These are phyloP conservation scores for Hyaloscypha finlandica DNA, from an alignment of 495 filamentous ascomycete genomes.

Conservation along the genomic window DNA sequence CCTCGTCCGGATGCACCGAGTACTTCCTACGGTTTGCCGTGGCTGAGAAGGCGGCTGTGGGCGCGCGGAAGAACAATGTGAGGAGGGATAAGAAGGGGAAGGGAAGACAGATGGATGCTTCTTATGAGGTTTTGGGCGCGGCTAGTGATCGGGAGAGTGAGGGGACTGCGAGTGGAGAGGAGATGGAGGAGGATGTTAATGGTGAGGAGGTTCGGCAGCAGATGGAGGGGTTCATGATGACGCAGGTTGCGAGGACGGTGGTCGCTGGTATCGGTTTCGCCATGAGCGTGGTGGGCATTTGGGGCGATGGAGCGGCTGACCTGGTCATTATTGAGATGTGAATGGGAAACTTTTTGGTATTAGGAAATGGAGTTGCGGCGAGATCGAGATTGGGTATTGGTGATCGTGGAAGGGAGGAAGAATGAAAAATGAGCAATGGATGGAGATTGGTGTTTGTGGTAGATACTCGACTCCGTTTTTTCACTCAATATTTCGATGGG, in stretches of 20 bases:
- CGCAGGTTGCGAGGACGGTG: slow-evolving; percentile 59
- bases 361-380: neutral
- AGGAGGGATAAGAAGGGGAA: slow-evolving; percentile 31
- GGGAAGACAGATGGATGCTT: slow-evolving; percentile 50
- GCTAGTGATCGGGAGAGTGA: slow-evolving; percentile 50
- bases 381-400: neutral
- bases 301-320: slow-evolving; percentile 72
- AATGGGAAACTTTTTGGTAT: neutral
- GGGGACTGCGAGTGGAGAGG: slow-evolving; percentile 40
- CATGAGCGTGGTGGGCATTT: slow-evolving; percentile 81
- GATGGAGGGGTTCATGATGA: slow-evolving; percentile 65
- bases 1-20: slow-evolving; percentile 58
- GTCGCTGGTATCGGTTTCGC: slow-evolving; percentile 67
- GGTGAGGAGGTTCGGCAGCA: slow-evolving; percentile 76
- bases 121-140: slow-evolving; percentile 65
- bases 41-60: slow-evolving; percentile 37
- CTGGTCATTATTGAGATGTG: slow-evolving; percentile 31
- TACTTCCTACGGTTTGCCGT: slow-evolving; percentile 42
- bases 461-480: slow-evolving; percentile 23
- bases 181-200: slow-evolving; percentile 63
- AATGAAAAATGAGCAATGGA: neutral
- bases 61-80: slow-evolving; percentile 24
- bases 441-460: neutral
- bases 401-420: neutral
- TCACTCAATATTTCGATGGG: slow-evolving; percentile 5